Base-by-base conservation (phyloP, 2,329 filamentous ascomycete species). In the Calycina herbarum region DNA sequence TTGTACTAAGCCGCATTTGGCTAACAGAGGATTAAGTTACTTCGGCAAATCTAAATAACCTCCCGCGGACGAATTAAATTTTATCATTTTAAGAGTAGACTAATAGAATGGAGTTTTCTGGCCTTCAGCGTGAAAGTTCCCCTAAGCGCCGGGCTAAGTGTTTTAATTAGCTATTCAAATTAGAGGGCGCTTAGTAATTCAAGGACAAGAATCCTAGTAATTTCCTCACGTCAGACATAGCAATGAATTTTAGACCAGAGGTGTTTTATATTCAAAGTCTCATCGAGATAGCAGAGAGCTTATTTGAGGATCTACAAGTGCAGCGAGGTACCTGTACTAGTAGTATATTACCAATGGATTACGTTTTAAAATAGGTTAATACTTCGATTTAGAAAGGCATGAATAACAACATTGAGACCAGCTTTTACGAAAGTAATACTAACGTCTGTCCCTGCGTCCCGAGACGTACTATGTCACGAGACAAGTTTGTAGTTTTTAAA, bases 11-110 rank as follows among this genome's bases (percentile, higher is more conserved):
- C 42, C 17, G 17, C 17, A 48, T 48, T 48, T 20, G 17, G 42
- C 42, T 48, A 48, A 48, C 17, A 20, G 17, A 48, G 42, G 17
- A n/a, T 20, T 48, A 48, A 3, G 0, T 31, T 31, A 40, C 35
- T 17, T 48, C 8, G 17, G 42, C 17, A 48, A 48, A 48, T 48
- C 17, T 48, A 48, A 48, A 48, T 48, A 20, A n/a, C 20, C 42
- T 48, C 42, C 17, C 17, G 17, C 17, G 17, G n/a, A n/a, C 17
- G 42, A 48, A 48, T n/a, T 48, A 40, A 40, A 6, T 11, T 40
- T 40, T 15, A 48, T 48, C 17, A 48, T 48, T 48, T 48, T 48
- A 48, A 48, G 42, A 48, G 13, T 48, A 48, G 42, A 48, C 42
- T 20, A 48, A 48, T 48, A 48, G 42, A 48, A 48, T 48, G 3